phyloP scores from a whole-genome alignment of 225 moss, liverwort and hornwort genomes.

The Sphagnum tenellum region DNA sequence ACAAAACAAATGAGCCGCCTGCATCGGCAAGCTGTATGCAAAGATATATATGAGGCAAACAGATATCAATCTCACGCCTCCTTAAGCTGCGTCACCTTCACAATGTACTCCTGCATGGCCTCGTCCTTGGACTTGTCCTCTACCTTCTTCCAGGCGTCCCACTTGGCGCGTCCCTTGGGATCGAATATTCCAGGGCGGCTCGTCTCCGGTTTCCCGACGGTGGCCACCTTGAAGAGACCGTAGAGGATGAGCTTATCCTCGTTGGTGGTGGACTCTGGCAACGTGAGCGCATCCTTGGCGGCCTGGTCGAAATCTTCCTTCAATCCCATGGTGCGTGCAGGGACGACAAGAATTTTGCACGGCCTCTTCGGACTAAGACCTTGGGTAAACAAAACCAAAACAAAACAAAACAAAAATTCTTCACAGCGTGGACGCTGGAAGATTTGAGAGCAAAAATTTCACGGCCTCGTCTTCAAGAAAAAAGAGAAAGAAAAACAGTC shows the following conservation, averaged over 20 bases:
- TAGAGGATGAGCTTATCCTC: slow-evolving; percentile 70
- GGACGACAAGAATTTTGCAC: too few species aligned
- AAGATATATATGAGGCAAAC: neutral
- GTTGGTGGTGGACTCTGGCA: slow-evolving; percentile 45
- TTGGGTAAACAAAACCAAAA: too few species aligned
- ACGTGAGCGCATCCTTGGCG: slow-evolving; percentile 52
- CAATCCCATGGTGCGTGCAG: slow-evolving; percentile 23
- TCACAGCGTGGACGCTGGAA: too few species aligned
- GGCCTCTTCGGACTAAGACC: too few species aligned
- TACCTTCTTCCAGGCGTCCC: slow-evolving; percentile 88
- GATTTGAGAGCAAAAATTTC: too few species aligned
- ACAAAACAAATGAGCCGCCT: too few species aligned
- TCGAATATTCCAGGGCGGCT: slow-evolving; percentile 55
- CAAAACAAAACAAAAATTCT: too few species aligned
- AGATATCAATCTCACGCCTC: slow-evolving; percentile 21
- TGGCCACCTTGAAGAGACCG: slow-evolving; percentile 61
- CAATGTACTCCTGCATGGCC: slow-evolving; percentile 70
- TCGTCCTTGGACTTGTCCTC: slow-evolving; percentile 67
- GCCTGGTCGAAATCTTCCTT: slow-evolving; percentile 77
- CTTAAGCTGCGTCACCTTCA: slow-evolving; percentile 72
- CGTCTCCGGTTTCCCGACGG: slow-evolving; percentile 60
- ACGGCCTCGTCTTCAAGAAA: too few species aligned
- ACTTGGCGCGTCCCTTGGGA: slow-evolving; percentile 71
- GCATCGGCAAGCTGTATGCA: too few species aligned
- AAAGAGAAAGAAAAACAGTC: too few species aligned